Evolutionary conservation across 768 basidiomycete species (phyloP).

Genomic region (Cystofilobasidium macerans): DNA sequence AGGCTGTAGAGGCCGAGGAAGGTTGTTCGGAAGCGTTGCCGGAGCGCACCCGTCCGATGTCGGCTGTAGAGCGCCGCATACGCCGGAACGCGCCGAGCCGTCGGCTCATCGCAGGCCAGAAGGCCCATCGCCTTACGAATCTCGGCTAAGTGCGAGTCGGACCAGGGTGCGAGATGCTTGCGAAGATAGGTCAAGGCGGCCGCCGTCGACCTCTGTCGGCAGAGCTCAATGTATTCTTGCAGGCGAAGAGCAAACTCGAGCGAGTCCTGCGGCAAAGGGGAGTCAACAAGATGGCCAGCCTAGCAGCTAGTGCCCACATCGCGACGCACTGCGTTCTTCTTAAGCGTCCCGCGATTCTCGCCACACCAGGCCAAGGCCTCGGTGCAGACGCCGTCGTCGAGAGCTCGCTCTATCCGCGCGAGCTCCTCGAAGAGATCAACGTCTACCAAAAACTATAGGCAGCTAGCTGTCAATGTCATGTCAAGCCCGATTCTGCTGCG

Average conservation of each 20-base stretch:
- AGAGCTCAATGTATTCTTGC: constrained; percentile 92
- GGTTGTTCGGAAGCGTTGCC: constrained; percentile 67
- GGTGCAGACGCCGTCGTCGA: constrained; percentile 61
- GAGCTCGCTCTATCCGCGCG: constrained; percentile 68
- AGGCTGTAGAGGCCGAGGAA: constrained; percentile 80
- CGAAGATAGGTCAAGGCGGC: constrained; percentile 76
- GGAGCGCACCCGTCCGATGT: constrained; percentile 63
- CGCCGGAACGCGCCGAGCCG: constrained; percentile 55
- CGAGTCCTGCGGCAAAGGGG: constrained; percentile 55
- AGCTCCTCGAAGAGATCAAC: constrained; percentile 86
- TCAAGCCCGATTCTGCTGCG: no score
- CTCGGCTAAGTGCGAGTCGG: constrained; percentile 61
- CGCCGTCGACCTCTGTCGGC: constrained; percentile 50
- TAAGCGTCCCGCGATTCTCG: constrained; percentile 84
- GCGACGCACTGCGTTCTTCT: constrained; percentile 69
- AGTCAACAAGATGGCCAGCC: neutral
- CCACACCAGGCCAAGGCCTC: constrained; percentile 92
- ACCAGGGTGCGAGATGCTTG: constrained; percentile 66
- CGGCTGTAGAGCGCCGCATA: constrained; percentile 84
- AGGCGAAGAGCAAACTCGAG: constrained; percentile 91
- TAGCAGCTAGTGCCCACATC: no score
- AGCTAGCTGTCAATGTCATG: neutral
- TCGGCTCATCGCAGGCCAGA: constrained; percentile 50
- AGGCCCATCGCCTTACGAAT: constrained; percentile 66
- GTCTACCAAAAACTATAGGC: constrained; percentile 64